These are phyloP conservation scores for Herpetomonas tarakana DNA, from an alignment of 208 protist species.

Conservation along the genomic window DNA sequence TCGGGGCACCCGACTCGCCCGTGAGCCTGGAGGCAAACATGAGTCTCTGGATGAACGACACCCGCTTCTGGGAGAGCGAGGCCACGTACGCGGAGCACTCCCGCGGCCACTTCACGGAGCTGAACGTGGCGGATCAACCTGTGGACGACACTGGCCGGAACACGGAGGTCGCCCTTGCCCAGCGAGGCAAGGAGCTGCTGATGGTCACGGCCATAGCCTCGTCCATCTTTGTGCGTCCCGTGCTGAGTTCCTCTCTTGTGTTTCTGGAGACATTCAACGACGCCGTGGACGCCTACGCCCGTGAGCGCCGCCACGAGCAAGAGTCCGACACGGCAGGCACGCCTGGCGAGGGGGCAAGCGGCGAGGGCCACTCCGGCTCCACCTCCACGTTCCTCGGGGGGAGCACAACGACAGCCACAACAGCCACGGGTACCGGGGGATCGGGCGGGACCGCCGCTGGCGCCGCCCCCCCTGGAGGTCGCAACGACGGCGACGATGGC, in stretches of 20 bases:
- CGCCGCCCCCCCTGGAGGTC: background rate
- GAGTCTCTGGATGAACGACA: background rate
- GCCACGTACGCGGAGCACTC: background rate
- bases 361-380: background rate
- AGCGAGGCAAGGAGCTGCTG: conserved; percentile 9
- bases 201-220: conserved; percentile 3
- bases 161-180: conserved; percentile 3
- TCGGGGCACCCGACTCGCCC: background rate
- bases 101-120: background rate
- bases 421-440: background rate
- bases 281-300: background rate
- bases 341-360: background rate
- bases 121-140: background rate
- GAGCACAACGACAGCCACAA: background rate
- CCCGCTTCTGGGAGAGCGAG: background rate
- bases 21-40: background rate
- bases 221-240: conserved; percentile 3
- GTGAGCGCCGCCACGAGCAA: background rate
- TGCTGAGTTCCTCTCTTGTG: conserved; percentile 3
- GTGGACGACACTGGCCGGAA: background rate
- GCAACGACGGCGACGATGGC: background rate
- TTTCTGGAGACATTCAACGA: conserved; percentile 2
- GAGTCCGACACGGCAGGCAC: background rate
- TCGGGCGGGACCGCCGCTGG: background rate
- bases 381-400: background rate